phyloP scores from a whole-genome alignment of 2,329 filamentous ascomycete species.

The Verticillium zaregamsianum region DNA sequence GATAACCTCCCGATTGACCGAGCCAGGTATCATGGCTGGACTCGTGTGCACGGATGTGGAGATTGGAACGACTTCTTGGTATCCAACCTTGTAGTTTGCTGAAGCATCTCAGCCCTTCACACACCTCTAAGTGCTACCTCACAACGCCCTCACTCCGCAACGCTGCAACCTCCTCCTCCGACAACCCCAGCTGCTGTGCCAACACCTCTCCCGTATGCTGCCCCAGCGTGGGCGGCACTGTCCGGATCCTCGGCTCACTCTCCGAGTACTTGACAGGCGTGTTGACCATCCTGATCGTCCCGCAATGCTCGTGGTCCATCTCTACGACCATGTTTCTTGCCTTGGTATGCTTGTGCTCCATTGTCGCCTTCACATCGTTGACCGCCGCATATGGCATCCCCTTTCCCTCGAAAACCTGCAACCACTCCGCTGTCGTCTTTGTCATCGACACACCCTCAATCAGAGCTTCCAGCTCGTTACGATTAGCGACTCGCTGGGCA shows the following conservation, averaged over 20 bases:
- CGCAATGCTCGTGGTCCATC: conserved; percentile 77
- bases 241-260: conserved; percentile 70
- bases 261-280: conserved; percentile 93
- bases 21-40: background rate
- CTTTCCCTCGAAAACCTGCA: conserved; percentile 79
- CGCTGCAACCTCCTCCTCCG: conserved; percentile 51
- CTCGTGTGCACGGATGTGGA: too few relatives aligned
- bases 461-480: conserved; percentile 69
- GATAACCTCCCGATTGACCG: background rate
- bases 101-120: background rate
- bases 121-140: conserved; percentile 27
- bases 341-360: conserved; percentile 79
- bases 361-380: conserved; percentile 82
- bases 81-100: too few relatives aligned
- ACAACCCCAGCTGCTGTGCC: conserved; percentile 56
- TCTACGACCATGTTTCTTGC: conserved; percentile 89
- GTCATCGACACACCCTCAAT: conserved; percentile 73
- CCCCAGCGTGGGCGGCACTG: conserved; percentile 77
- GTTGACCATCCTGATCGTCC: conserved; percentile 84
- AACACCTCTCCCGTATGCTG: conserved; percentile 83
- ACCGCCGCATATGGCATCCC: conserved; percentile 90
- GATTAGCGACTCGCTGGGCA: conserved; percentile 61
- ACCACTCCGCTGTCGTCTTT: conserved; percentile 84
- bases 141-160: conserved; percentile 67
- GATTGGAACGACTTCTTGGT: too few relatives aligned